Conservation (phyloP, 805 yeast species). For the Zygoascus ofunaensis region DNA sequence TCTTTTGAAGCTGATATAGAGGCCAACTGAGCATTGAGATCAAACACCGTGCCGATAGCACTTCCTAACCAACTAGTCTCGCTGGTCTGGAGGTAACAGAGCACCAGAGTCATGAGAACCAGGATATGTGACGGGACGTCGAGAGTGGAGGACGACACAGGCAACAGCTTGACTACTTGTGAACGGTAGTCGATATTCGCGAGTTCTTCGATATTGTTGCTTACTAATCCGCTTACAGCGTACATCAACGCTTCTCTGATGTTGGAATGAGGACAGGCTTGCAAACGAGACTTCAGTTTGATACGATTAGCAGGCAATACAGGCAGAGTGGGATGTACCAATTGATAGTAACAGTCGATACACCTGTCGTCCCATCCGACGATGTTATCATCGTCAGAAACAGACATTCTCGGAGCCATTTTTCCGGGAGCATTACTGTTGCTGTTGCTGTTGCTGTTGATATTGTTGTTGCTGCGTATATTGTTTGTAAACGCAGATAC, state of each 20-base stretch:
- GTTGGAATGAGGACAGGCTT: conserved; percentile 19
- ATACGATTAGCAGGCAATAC: conserved; percentile 29
- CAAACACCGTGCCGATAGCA: conserved; percentile 26
- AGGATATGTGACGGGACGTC: conserved; percentile 21
- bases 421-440: no score
- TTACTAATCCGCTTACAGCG: conserved; percentile 11
- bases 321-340: conserved; percentile 32
- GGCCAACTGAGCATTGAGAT: conserved; percentile 10
- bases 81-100: conserved; percentile 26
- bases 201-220: not conserved
- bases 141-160: not conserved
- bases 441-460: no score
- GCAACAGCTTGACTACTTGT: not conserved
- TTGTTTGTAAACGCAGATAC: not conserved
- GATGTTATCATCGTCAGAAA: not conserved
- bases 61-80: conserved; percentile 30
- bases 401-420: not conserved
- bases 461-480: not conserved
- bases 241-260: conserved; percentile 23
- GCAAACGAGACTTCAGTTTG: conserved; percentile 24
- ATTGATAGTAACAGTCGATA: conserved; percentile 30
- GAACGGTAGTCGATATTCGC: not conserved
- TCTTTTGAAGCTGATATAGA: not conserved
- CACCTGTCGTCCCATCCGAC: conserved; percentile 24
- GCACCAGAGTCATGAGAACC: conserved; percentile 26